Conservation (phyloP, 2,329 filamentous ascomycete genomes). For the Dothiorella sarmentorum region DNA sequence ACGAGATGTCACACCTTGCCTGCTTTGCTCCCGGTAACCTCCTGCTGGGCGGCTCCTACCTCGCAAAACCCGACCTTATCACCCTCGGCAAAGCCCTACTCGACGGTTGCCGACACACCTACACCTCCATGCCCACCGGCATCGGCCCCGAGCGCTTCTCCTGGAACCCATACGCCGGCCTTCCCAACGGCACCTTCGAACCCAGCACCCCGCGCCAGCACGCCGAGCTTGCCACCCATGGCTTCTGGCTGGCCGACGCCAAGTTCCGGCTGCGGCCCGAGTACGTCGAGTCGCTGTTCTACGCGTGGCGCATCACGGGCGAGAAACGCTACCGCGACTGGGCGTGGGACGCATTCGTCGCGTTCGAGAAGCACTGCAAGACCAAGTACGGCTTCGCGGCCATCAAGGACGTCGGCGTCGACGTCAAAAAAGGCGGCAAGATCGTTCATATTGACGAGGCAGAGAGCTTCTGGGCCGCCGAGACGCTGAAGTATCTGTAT, state of each 20-base stretch:
- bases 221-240: conserved; percentile 28
- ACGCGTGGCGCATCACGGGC: conserved; percentile 41
- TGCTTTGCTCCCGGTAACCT: conserved; percentile 41
- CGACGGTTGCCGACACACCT: conserved; percentile 39
- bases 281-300: conserved; percentile 41
- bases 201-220: conserved; percentile 29
- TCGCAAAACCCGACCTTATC: conserved; percentile 31
- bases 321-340: conserved; percentile 39
- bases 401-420: conserved; percentile 32
- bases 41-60: conserved; percentile 37
- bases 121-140: conserved; percentile 35
- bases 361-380: conserved; percentile 37
- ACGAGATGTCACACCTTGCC: conserved; percentile 39
- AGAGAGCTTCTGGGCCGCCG: conserved; percentile 40
- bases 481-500: conserved; percentile 42
- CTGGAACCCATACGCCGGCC: conserved; percentile 38
- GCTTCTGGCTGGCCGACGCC: conserved; percentile 35
- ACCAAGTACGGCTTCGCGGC: conserved; percentile 39
- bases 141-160: conserved; percentile 39
- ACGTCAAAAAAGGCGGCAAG: conserved; percentile 21
- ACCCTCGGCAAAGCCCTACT: conserved; percentile 39
- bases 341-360: conserved; percentile 42
- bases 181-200: conserved; percentile 28
- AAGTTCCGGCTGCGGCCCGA: conserved; percentile 37
- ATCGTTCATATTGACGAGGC: conserved; percentile 35